Percentiles rank a stretch among this genome's conserved stretches.
phyloP scores from a whole-genome alignment of 2,329 filamentous ascomycete species.

The Ophiostoma himal-ulmi region DNA sequence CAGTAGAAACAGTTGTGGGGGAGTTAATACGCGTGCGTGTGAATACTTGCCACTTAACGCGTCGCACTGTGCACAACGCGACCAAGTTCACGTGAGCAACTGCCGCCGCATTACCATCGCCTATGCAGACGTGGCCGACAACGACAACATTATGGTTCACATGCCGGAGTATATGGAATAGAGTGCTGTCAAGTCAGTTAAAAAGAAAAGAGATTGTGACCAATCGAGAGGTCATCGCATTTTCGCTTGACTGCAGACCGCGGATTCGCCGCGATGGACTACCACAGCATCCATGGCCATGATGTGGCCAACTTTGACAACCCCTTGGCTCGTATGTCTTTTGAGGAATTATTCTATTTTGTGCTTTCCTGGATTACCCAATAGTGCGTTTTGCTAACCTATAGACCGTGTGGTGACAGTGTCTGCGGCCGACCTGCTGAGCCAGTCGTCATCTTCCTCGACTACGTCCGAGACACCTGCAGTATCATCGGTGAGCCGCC shows the following conservation, averaged over 20 bases:
- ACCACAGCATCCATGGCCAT: slow-evolving; percentile 53
- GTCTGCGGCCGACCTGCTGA: slow-evolving; percentile 57
- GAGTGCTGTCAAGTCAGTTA: background rate
- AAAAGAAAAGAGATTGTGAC: background rate
- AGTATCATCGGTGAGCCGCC: background rate
- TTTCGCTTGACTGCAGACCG: background rate
- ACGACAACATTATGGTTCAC: background rate
- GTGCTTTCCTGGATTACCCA: background rate
- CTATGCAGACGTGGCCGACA: background rate
- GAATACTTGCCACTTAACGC: background rate
- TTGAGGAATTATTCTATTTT: background rate
- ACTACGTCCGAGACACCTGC: background rate
- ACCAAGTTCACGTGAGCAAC: background rate
- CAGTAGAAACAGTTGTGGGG: background rate
- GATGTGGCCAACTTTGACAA: slow-evolving; percentile 57
- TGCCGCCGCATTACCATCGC: background rate
- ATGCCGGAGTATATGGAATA: background rate
- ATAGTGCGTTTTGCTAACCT: background rate
- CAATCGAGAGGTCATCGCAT: background rate
- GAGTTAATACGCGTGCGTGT: slow-evolving; percentile 1
- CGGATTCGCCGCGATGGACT: slow-evolving; percentile 43
- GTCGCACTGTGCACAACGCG: slow-evolving; percentile 3
- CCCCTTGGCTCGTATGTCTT: slow-evolving; percentile 44
- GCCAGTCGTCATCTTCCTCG: slow-evolving; percentile 21
- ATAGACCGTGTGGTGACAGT: slow-evolving; percentile 70